Evolutionary conservation across 2,329 filamentous ascomycete genomes (phyloP), one percentile per base, ranked within the genome.

Genomic region (Colletotrichum brevisporum): DNA sequence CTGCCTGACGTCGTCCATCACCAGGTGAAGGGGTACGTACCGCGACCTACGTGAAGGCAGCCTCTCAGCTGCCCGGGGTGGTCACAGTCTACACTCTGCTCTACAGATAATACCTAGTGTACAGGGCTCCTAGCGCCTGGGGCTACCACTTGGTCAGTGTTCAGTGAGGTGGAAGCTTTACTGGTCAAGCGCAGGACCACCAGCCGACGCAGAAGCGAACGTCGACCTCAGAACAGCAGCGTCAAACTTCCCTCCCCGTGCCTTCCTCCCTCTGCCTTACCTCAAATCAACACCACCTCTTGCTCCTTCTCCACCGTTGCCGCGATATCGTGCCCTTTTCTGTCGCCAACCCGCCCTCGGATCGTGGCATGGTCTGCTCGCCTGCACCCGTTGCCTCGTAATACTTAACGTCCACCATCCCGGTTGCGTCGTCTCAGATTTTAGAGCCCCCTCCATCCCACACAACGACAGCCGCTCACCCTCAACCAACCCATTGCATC

Each of bases 401-500:
- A 36, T 55, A 63, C 57, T 62, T 63, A 45, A 50, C 53, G 31
- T 68, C 52, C 64, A 68, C 63, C 59, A 57, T 50, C 64, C 57
- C 57, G 67, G 67, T 63, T 70, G 63, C 64, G 57, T 69, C 67
- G 64, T 70, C 67, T 70, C 67, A 55, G 67, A 70, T 67, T 70
- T 70, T 62, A 68, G 67, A 70, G 57, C 45, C 67, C 67, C 60
- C 41, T 52, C 56, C 51, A 63, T 67, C 69, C 57, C 69, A 71
- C 69, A 71, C 69, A 70, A 66, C 67, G 60, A 67, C 71, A 57
- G 54, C 48, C 45, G 62, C 67, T 69, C 67, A 31, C 55, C 63
- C 69, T 64, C 56, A 69, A 60, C 69, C 50, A 70, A 61, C 62
- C 63, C 72, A 75, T 76, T 76, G 75, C 76, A 76, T 76, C 75